A percentile compares a stretch with the other conserved stretches of the same genome.
These are phyloP conservation scores for Cucurbita argyrosperma DNA, from an alignment of 306 rosid species.

Conservation along the genomic window DNA sequence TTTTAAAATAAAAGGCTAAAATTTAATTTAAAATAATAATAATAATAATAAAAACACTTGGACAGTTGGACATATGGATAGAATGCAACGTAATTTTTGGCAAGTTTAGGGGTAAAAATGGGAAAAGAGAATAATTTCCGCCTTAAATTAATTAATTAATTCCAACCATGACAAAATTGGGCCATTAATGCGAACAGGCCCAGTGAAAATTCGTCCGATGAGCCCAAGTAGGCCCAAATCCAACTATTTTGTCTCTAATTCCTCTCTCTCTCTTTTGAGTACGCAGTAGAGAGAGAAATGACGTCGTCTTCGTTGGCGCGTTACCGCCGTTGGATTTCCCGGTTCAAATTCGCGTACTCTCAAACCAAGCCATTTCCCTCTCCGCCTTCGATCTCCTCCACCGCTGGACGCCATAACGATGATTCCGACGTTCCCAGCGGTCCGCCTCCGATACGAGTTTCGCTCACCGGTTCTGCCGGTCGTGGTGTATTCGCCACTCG, in stretches of 20 bases:
- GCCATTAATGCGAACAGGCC: neutral
- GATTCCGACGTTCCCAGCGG: slow-evolving; percentile 15
- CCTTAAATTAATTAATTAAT: too few species aligned
- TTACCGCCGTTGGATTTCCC: slow-evolving; percentile 21
- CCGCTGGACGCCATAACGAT: slow-evolving; percentile 1
- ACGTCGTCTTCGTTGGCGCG: slow-evolving; percentile 7
- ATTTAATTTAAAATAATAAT: too few species aligned
- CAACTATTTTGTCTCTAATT: neutral
- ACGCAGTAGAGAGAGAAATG: slow-evolving; percentile 15
- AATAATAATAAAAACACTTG: too few species aligned
- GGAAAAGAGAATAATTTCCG: too few species aligned
- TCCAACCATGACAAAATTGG: neutral
- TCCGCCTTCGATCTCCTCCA: slow-evolving; percentile 12
- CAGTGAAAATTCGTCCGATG: neutral
- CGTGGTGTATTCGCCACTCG: slow-evolving; percentile 78
- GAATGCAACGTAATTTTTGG: too few species aligned
- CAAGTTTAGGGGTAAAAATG: too few species aligned
- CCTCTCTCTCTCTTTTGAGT: neutral
- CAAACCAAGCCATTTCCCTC: slow-evolving; percentile 1
- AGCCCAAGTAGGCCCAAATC: neutral
- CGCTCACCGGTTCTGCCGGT: slow-evolving; percentile 48
- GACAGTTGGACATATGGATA: too few species aligned
- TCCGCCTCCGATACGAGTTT: slow-evolving; percentile 69
- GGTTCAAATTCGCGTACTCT: slow-evolving; percentile 7
- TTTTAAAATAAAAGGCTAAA: too few species aligned